Evolutionary conservation across 1,284 basidiomycete species (phyloP).

Genomic region (Apiotrichum domesticum): DNA sequence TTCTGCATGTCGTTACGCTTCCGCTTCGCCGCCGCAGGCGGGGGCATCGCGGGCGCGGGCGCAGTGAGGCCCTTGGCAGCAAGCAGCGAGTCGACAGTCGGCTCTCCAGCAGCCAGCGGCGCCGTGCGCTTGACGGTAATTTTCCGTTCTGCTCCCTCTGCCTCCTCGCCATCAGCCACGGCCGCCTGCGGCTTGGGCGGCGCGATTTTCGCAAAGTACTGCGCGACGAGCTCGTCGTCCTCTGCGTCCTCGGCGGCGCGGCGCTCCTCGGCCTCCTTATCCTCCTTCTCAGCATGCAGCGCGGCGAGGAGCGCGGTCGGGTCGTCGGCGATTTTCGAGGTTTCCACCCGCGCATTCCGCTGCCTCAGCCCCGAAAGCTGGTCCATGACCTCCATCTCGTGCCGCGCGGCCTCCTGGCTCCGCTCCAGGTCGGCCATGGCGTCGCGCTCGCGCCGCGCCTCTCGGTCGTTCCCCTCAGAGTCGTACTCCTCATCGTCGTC

Average conservation of each 20-base stretch:
- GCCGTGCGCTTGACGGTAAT: constrained; percentile 53
- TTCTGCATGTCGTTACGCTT: constrained; percentile 45
- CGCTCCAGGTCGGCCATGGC: constrained; percentile 96
- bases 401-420: constrained; percentile 79
- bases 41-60: constrained; percentile 1
- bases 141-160: too few relatives aligned
- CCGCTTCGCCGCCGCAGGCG: constrained; percentile 55
- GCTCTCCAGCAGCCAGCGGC: constrained; percentile 49
- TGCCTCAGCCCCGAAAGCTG: constrained; percentile 81
- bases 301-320: constrained; percentile 34
- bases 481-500: constrained; percentile 52
- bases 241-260: constrained; percentile 68
- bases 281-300: constrained; percentile 35
- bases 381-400: constrained; percentile 98
- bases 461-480: constrained; percentile 56
- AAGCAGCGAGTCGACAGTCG: constrained; percentile 63
- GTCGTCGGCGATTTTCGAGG: constrained; percentile 55
- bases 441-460: constrained; percentile 53
- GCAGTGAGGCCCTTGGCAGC: constrained; percentile 63
- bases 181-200: constrained; percentile 12
- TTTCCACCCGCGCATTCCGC: constrained; percentile 84
- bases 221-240: constrained; percentile 79
- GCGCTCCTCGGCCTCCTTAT: constrained; percentile 52
- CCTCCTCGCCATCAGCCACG: too few relatives aligned
- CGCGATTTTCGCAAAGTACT: constrained; percentile 72